phyloP scores from a whole-genome alignment of 1,284 basidiomycete genomes.

The Ustilago vetiveriae region DNA sequence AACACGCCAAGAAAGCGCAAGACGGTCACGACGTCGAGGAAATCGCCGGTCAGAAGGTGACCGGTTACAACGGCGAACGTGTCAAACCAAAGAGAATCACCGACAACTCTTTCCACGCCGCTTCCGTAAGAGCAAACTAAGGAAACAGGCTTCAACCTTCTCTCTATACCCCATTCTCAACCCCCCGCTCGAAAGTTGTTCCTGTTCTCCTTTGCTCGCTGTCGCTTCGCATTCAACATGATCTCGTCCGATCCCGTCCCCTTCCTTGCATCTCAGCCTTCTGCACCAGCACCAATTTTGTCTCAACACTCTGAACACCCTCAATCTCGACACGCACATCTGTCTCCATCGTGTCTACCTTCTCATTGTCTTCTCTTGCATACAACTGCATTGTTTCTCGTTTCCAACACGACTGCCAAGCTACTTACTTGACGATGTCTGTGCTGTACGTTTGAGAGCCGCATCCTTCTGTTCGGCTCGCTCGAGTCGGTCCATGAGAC shows the following conservation, averaged over 20 bases:
- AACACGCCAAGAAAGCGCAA: constrained; percentile 55
- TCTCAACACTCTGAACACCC: constrained; percentile 25
- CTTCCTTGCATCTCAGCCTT: neutral
- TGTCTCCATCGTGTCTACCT: neutral
- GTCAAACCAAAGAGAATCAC: constrained; percentile 13
- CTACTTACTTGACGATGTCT: neutral
- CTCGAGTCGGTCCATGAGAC: neutral
- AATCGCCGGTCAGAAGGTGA: constrained; percentile 58
- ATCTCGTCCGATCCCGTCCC: neutral
- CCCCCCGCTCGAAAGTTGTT: neutral
- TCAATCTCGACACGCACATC: constrained; percentile 9
- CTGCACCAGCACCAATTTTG: constrained; percentile 10
- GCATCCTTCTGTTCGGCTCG: neutral
- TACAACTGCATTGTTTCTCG: constrained; percentile 32
- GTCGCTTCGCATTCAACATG: constrained; percentile 34
- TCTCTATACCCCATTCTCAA: constrained; percentile 20
- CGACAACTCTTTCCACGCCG: constrained; percentile 4
- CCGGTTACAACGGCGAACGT: constrained; percentile 51
- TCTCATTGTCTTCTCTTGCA: constrained; percentile 14
- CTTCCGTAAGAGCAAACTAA: constrained; percentile 23
- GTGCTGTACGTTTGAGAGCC: neutral
- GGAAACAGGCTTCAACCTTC: constrained; percentile 30
- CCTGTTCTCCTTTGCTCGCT: neutral
- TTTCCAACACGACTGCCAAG: no score
- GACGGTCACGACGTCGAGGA: constrained; percentile 64